Percentiles rank a stretch among this genome's conserved stretches.
Conservation (phyloP, 805 yeast genomes). For the Barnettozyma sp. region DNA sequence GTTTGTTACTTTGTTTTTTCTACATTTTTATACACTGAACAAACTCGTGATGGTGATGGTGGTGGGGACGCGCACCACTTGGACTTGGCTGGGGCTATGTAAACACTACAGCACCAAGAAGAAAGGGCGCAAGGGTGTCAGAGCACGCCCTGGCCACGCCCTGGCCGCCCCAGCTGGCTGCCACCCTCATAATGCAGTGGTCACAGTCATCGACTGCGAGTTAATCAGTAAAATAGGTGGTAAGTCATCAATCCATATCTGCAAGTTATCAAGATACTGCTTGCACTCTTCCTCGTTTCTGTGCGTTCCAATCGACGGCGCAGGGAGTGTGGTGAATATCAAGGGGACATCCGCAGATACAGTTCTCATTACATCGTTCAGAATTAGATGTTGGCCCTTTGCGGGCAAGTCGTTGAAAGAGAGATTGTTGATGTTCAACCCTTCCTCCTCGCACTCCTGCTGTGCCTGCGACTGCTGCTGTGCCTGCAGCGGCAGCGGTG, state of each 20-base stretch:
- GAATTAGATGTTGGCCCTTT: constrained; percentile 78
- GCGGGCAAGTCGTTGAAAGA: constrained; percentile 88
- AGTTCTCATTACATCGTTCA: constrained; percentile 76
- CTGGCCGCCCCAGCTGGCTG: too few relatives aligned
- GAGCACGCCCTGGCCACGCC: too few relatives aligned
- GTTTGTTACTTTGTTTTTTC: too few relatives aligned
- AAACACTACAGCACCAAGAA: too few relatives aligned
- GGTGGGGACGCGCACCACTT: too few relatives aligned
- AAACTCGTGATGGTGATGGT: too few relatives aligned
- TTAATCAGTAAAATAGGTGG: constrained; percentile 82
- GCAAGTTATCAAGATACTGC: constrained; percentile 69
- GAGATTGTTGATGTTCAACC: constrained; percentile 31
- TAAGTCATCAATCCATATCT: constrained; percentile 72
- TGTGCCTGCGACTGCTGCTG: neutral
- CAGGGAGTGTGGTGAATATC: constrained; percentile 83
- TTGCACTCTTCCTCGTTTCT: constrained; percentile 57
- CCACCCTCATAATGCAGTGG: constrained; percentile 79
- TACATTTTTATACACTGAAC: too few relatives aligned
- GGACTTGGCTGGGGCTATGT: too few relatives aligned
- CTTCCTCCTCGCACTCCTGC: constrained; percentile 14
- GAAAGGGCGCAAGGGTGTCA: too few relatives aligned
- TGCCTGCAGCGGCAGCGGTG: neutral
- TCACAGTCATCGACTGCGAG: constrained; percentile 92
- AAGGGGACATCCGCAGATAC: constrained; percentile 62
- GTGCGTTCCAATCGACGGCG: constrained; percentile 82